Base-by-base conservation (phyloP, 768 basidiomycete species). In the Termitomyces sp. region DNA sequence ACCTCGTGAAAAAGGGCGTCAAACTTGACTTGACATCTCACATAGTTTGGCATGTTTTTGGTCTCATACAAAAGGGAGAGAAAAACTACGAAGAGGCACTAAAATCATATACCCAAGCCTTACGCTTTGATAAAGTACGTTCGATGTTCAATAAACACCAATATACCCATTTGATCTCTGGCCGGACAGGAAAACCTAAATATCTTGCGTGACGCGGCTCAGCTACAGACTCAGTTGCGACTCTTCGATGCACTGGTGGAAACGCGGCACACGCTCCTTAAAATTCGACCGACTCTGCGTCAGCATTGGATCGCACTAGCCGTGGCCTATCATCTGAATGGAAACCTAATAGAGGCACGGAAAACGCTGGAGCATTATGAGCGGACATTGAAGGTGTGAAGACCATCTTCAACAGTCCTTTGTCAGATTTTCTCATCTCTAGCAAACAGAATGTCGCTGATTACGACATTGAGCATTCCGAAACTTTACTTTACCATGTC, bases 11-110 rank as follows among this genome's bases (percentile, higher is more conserved):
- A 76, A 87, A 90, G 64, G 94, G 94, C 57, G 80, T 92, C 62
- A 80, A 84, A 44, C 77, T 86, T 48, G 92, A 95, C 72, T 73
- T 92, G 55, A 87, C 83, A 33, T 94, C 92, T 20, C 94, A 98
- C 67, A 98, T 99, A 68, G 89, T 88, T 68, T 98, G 97, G 95
- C 97, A 99, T 72, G 96, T 98, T 62, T 90, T 93, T 69, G 97
- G 94, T 28, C 87, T 99, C 66, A 85, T 97, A 22, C 90, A 94
- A 70, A 93, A 96, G 71, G 88, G 88, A 9, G 91, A 97, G 70
- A 94, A 90, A 72, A 93, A 96, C 67, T 98, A 93, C 65, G 92
- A 92, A 62, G 94, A 95, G 66, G 94, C 97, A 0, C 79, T 93
- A 65, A 91, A 94, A 66, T 94, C 94, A 26, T 98, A 98, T 71